phyloP scores from a whole-genome alignment of 2,329 filamentous ascomycete species.

The Fusarium mangiferae region DNA sequence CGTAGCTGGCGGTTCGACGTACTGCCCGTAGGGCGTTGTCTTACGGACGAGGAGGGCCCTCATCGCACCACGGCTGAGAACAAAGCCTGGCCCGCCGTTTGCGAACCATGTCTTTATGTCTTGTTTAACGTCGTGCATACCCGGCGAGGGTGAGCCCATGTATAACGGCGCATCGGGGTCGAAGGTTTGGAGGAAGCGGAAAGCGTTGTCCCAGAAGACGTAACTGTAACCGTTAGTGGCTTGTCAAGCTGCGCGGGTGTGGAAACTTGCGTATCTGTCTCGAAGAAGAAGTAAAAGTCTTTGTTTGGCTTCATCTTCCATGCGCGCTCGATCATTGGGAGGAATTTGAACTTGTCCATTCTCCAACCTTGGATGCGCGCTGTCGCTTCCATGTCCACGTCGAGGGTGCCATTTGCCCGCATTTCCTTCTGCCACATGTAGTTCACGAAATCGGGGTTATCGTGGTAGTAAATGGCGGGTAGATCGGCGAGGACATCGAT shows the following conservation, averaged over 20 bases:
- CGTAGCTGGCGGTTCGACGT: constrained; percentile 51
- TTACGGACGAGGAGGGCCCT: constrained; percentile 52
- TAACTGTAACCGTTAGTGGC: constrained; percentile 33
- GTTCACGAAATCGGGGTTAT: constrained; percentile 51
- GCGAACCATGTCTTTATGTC: constrained; percentile 56
- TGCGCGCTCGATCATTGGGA: constrained; percentile 64
- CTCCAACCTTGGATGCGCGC: constrained; percentile 58
- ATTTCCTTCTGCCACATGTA: constrained; percentile 55
- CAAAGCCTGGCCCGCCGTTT: constrained; percentile 60
- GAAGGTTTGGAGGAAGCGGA: constrained; percentile 61
- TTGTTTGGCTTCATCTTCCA: constrained; percentile 58
- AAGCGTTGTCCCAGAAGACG: constrained; percentile 54
- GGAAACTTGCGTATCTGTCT: constrained; percentile 62
- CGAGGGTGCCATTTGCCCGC: constrained; percentile 48
- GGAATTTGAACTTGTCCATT: constrained; percentile 67
- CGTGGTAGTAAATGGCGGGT: constrained; percentile 52
- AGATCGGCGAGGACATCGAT: constrained; percentile 60
- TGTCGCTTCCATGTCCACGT: constrained; percentile 44
- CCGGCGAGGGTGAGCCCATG: constrained; percentile 60
- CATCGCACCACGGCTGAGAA: constrained; percentile 57
- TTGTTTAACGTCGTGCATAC: constrained; percentile 45
- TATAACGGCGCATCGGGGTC: constrained; percentile 57
- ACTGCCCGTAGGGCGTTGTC: constrained; percentile 49
- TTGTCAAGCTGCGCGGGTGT: not conserved
- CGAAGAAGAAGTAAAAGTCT: constrained; percentile 66